Base-by-base conservation (phyloP, 139 green algal genomes). In the Coelastrella sp. region DNA sequence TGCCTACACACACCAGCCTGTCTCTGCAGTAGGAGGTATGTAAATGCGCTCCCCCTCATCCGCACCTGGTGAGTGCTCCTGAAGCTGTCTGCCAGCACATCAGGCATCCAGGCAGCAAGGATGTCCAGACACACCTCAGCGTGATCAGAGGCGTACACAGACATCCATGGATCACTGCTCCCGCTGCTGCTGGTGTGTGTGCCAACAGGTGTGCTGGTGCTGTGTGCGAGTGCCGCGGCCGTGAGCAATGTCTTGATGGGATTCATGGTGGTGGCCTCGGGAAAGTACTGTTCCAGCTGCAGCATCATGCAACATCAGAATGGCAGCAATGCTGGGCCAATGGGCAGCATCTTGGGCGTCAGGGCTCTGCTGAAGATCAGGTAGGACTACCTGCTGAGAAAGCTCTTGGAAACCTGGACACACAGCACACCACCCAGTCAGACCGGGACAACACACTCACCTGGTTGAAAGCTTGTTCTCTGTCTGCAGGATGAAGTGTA, bases 21-120 rank as follows among this genome's bases (percentile, higher is more conserved):
- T n/a, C n/a, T n/a, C n/a, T n/a, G n/a, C n/a, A n/a, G n/a, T n/a
- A n/a, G n/a, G n/a, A n/a, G n/a, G n/a, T n/a, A n/a, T n/a, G 9
- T 7, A 82, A 60, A 49, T 49, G 35, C 35, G 35, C 35, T 49
- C 35, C 35, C 35, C 35, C 35, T 49, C 35, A 49, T 49, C 35
- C 20, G 9, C 59, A 78, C 86, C 86, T 90, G 14, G 25, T 90
- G 86, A 3, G 24, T 56, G 15, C 20, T 8, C 15, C 17, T 76
- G 74, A 90, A 90, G 17, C 74, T 7, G 4, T 61, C 74, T 35
- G 75, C 74, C 15, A 83, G 58, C 20, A 22, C 65, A 6, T 82
- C 87, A 66, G 78, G 87, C 35, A 91, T 87, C 87, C 87, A 91
- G 4, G 65, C 65, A 11, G 78, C 78, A 68, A 91, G 87, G 17